Base-by-base conservation (phyloP, 805 yeast genomes). In the Saturnispora bothae region DNA sequence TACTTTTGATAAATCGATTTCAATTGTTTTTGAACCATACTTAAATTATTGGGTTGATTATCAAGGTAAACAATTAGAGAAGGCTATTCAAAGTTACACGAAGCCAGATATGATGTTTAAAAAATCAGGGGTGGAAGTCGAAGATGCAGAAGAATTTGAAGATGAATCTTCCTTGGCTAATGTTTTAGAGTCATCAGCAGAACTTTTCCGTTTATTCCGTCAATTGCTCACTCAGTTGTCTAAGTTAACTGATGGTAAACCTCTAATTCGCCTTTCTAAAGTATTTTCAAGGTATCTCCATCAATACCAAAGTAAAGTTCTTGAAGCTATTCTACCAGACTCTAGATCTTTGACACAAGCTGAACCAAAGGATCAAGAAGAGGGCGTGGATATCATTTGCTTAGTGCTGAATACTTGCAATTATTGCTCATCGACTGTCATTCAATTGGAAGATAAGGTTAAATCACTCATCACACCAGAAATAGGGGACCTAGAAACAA, bases 321-420 rank as follows among this genome's bases (percentile, higher is more conserved):
- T 77, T 42, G 63, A 58, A 38, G 69, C 71, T 14, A 54, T 71
- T 34, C 43, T 78, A 22, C 75, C 83, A 1, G 61, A 55, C 38
- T 38, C 44, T 10, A 53, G 50, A 28, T 40, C 48, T 25, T 38
- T 54, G 15, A 45, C 53, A 2, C 57, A 63, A 2, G 54, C 50
- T 7, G 60, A 64, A 17, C 56, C 56, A 1, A 40, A 49, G 28
- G 50, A 60, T 21, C 69, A 74, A 20, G 61, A 69, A 10, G 89
- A 82, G 46, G 77, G 83, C 1, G 61, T 83, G 15, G 69, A 68
- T 31, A 73, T 80, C 42, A 66, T 83, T 2, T 78, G 92, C 21
- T 62, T 84, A 52, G 70, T 86, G 8, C 60, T 89, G 26, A 84
- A 85, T 48, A 89, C 98, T 0, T 85, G 95, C 1, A 95, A 89